Evolutionary conservation across 768 basidiomycete genomes (phyloP).

Genomic region (Boletus rex-veris): DNA sequence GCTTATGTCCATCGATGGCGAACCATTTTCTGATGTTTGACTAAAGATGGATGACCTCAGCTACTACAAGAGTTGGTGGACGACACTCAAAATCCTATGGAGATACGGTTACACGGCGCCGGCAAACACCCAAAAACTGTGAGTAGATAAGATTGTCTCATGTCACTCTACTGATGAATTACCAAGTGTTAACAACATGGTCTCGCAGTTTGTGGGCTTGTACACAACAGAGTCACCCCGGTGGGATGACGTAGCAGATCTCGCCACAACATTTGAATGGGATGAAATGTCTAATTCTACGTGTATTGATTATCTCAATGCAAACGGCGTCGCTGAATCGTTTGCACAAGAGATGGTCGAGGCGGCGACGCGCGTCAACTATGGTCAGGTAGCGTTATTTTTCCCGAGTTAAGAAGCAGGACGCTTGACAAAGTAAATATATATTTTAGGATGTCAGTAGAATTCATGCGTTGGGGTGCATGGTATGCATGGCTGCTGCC

Average conservation of each 20-base stretch:
- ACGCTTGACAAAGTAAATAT: neutral
- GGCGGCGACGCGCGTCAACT: conserved; percentile 79
- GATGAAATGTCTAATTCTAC: conserved; percentile 45
- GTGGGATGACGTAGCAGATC: conserved; percentile 59
- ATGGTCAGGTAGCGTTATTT: conserved; percentile 56
- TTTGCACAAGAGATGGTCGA: conserved; percentile 77
- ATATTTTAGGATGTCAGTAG: conserved; percentile 52
- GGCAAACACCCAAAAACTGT: conserved; percentile 53
- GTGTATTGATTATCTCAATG: conserved; percentile 53
- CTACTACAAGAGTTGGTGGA: conserved; percentile 54
- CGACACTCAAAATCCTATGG: conserved; percentile 69
- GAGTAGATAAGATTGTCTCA: conserved; percentile 15
- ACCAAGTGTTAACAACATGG: conserved; percentile 52
- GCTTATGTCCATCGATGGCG: neutral
- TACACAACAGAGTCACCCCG: conserved; percentile 54
- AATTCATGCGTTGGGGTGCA: conserved; percentile 77
- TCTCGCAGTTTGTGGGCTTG: conserved; percentile 50
- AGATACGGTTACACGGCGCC: conserved; percentile 71
- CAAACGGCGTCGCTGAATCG: conserved; percentile 49
- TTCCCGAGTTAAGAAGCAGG: neutral
- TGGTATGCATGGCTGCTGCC: conserved; percentile 65
- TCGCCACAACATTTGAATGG: conserved; percentile 55
- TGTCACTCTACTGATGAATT: neutral
- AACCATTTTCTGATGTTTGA: neutral
- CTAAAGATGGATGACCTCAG: conserved; percentile 41